Conservation (phyloP, 129 eudicot genomes). For the Escallonia rubra region DNA sequence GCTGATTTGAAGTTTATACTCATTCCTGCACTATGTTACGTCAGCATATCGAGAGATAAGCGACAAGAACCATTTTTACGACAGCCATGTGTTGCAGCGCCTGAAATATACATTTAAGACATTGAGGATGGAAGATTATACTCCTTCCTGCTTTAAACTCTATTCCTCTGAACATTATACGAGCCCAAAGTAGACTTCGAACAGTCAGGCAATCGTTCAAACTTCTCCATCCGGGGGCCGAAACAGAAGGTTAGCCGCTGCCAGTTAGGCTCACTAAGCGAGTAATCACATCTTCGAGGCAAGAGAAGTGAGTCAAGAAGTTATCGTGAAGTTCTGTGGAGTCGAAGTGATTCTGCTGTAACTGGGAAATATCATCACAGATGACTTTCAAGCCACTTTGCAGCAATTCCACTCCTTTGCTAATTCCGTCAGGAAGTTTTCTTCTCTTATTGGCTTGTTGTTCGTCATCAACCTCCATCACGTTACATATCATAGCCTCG, state of each 20-base stretch:
- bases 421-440: constrained; percentile 63
- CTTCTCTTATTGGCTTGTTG: constrained; percentile 46
- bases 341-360: constrained; percentile 49
- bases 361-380: constrained; percentile 52
- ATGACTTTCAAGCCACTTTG: constrained; percentile 66
- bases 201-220: not conserved
- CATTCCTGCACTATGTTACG: too few relatives aligned
- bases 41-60: too few relatives aligned
- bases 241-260: constrained; percentile 19
- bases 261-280: constrained; percentile 55
- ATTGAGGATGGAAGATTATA: too few relatives aligned
- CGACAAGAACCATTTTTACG: too few relatives aligned
- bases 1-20: too few relatives aligned
- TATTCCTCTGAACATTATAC: too few relatives aligned
- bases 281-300: constrained; percentile 58
- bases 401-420: constrained; percentile 65
- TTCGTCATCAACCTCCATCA: constrained; percentile 48
- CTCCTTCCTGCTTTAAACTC: too few relatives aligned
- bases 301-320: constrained; percentile 49
- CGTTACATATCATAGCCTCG: constrained; percentile 23
- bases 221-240: not conserved
- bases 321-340: constrained; percentile 38
- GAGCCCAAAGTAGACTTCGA: too few relatives aligned
- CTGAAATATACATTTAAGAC: too few relatives aligned
- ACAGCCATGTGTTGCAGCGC: too few relatives aligned